phyloP scores from a whole-genome alignment of 1,139 yeast genomes.

The Hyphopichia pseudoburtonii region DNA sequence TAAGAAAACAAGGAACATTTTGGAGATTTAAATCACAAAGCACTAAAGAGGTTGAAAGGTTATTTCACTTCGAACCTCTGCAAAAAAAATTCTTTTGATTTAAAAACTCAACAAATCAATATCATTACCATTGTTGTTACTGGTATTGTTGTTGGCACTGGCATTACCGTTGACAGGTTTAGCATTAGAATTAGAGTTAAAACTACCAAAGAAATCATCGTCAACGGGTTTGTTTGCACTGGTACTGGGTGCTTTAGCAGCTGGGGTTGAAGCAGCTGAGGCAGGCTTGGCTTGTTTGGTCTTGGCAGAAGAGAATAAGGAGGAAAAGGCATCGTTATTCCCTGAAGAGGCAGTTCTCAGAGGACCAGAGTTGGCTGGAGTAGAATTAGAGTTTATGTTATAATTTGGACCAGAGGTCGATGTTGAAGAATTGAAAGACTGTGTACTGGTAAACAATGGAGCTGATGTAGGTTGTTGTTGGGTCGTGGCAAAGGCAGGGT shows the following conservation, averaged over 20 bases:
- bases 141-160: constrained; percentile 8
- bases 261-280: constrained; percentile 6
- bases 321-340: constrained; percentile 76
- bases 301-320: constrained; percentile 67
- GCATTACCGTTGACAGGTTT: constrained; percentile 4
- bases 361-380: constrained; percentile 34
- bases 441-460: constrained; percentile 15
- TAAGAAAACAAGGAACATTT: too few relatives aligned
- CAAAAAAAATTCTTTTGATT: too few relatives aligned
- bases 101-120: constrained; percentile 36
- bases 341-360: constrained; percentile 24
- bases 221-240: constrained; percentile 9
- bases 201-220: constrained; percentile 24
- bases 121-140: constrained; percentile 15
- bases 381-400: constrained; percentile 11
- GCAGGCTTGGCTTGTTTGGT: constrained; percentile 6
- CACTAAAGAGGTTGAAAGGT: too few relatives aligned
- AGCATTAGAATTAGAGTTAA: constrained; percentile 12
- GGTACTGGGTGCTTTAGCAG: constrained; percentile 8
- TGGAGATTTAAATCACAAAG: too few relatives aligned
- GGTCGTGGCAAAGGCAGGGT: constrained; percentile 12
- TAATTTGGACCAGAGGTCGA: constrained; percentile 13
- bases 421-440: constrained; percentile 9
- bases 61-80: too few relatives aligned
- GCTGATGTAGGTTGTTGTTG: constrained; percentile 15